Conservation (phyloP, 495 filamentous ascomycete genomes). For the Sabuloglossum arenarium region DNA sequence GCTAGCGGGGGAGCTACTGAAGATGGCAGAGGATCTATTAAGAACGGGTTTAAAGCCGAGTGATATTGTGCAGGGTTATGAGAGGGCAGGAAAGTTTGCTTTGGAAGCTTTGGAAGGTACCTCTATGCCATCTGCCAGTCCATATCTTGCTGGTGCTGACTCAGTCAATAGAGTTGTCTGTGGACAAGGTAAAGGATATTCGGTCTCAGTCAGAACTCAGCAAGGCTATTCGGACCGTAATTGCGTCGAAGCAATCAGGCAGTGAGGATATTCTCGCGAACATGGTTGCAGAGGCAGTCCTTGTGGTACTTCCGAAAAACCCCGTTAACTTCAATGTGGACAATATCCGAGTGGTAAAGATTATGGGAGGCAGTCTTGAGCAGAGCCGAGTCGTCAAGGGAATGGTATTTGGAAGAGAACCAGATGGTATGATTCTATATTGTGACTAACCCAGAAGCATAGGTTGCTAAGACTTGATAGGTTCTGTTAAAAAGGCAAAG, state of each 20-base stretch:
- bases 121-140: background rate
- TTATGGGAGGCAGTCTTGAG: constrained; percentile 91
- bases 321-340: constrained; percentile 98
- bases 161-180: constrained; percentile 44
- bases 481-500: constrained; percentile 65
- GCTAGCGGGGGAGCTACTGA: constrained; percentile 83
- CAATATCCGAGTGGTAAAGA: constrained; percentile 97
- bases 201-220: constrained; percentile 57
- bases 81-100: constrained; percentile 78
- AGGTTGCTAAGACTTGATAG: background rate
- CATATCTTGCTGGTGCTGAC: constrained; percentile 3
- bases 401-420: constrained; percentile 93
- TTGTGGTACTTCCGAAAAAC: constrained; percentile 90
- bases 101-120: constrained; percentile 60
- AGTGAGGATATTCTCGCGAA: constrained; percentile 70
- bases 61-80: constrained; percentile 88
- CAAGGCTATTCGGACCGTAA: constrained; percentile 89
- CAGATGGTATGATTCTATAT: constrained; percentile 32
- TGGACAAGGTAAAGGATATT: constrained; percentile 78
- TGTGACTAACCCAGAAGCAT: background rate
- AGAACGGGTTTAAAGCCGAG: constrained; percentile 91
- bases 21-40: constrained; percentile 91
- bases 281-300: constrained; percentile 81
- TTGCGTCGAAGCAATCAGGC: constrained; percentile 91
- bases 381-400: constrained; percentile 90